These are phyloP conservation scores for Cystobasidium pallidum DNA, from an alignment of 1,284 basidiomycete genomes.

Conservation along the genomic window DNA sequence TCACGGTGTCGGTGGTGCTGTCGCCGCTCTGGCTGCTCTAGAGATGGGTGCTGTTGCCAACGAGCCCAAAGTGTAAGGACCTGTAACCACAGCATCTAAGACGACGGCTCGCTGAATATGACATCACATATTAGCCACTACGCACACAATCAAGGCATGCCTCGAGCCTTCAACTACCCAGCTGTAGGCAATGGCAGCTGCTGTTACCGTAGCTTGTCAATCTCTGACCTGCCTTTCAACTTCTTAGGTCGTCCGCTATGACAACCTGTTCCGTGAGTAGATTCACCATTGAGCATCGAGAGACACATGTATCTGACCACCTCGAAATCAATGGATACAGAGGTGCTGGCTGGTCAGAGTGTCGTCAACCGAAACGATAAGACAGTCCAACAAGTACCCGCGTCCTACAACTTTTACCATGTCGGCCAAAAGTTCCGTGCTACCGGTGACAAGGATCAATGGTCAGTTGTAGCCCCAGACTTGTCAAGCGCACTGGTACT, in stretches of 20 bases:
- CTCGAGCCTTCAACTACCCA: constrained; percentile 50
- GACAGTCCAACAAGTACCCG: constrained; percentile 41
- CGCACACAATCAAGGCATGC: constrained; percentile 47
- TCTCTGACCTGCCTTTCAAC: background rate
- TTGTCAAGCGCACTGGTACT: background rate
- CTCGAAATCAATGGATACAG: background rate
- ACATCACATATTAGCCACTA: constrained; percentile 41
- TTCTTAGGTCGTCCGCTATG: constrained; percentile 45
- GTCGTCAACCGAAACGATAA: constrained; percentile 45
- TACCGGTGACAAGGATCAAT: constrained; percentile 41
- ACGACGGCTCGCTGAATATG: background rate
- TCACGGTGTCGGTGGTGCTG: constrained; percentile 45
- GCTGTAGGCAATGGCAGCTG: constrained; percentile 40
- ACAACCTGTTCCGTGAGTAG: constrained; percentile 48
- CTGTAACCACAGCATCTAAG: background rate
- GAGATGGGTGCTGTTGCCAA: constrained; percentile 43
- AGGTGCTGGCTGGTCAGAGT: constrained; percentile 46
- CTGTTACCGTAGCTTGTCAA: background rate
- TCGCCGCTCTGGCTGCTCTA: constrained; percentile 45
- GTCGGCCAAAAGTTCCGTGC: constrained; percentile 46
- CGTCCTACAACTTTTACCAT: constrained; percentile 36
- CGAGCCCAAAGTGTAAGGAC: constrained; percentile 24
- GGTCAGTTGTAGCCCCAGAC: background rate
- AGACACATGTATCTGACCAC: too few relatives aligned
- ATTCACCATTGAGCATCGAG: too few relatives aligned